phyloP scores from a whole-genome alignment of 2,329 filamentous ascomycete genomes.

The Alternaria hordeiaustralica region DNA sequence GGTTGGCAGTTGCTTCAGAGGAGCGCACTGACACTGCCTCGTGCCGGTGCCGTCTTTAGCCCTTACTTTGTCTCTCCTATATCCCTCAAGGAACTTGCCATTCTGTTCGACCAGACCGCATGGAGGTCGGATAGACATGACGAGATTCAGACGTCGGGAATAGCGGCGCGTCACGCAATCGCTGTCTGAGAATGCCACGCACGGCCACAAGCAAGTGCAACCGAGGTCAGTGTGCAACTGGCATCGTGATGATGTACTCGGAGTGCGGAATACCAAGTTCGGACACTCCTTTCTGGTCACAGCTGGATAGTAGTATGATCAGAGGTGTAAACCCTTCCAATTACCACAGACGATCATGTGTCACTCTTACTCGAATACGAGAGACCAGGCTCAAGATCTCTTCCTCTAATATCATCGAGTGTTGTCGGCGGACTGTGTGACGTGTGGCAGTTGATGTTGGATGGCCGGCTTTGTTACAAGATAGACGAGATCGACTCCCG shows the following conservation, averaged over 20 bases:
- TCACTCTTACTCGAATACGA: background rate
- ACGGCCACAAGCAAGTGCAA: background rate
- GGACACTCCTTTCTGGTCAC: background rate
- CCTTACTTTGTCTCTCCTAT: background rate
- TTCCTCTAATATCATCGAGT: background rate
- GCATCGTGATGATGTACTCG: background rate
- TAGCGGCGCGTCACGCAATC: conserved; percentile 1
- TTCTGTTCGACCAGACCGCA: conserved; percentile 5
- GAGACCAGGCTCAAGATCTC: background rate
- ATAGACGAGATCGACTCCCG: conserved; percentile 12
- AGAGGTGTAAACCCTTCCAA: background rate
- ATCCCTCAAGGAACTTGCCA: background rate
- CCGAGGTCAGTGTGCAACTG: background rate
- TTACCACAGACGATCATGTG: background rate
- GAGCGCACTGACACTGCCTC: background rate
- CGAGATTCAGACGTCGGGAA: background rate
- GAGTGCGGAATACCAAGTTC: background rate
- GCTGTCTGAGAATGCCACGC: conserved; percentile 3
- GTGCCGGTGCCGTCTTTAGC: conserved; percentile 1
- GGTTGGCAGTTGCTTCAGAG: background rate
- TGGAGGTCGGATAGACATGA: background rate
- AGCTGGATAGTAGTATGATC: background rate
- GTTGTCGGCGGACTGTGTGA: background rate
- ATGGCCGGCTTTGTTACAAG: background rate
- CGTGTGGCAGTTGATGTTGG: background rate